Evolutionary conservation across 345 rosid genomes (phyloP).

Genomic region (Ceriops decandra): DNA sequence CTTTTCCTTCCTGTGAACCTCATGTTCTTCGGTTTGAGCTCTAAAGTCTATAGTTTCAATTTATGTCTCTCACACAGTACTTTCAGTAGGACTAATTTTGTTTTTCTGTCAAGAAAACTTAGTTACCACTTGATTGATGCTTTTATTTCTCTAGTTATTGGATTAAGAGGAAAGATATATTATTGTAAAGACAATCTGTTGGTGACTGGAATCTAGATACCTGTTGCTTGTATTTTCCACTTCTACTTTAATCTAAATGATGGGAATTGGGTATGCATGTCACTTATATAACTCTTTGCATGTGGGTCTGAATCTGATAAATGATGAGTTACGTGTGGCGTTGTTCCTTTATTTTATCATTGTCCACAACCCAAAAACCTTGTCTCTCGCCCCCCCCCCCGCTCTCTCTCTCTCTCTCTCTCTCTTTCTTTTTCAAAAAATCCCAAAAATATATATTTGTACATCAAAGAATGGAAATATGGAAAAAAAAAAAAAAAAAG

Average conservation of each 20-base stretch:
- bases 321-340: too few species aligned
- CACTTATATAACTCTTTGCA: too few species aligned
- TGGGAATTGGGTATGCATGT: not conserved
- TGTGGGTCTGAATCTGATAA: too few species aligned
- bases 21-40: conserved; percentile 8
- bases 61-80: not conserved
- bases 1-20: conserved; percentile 12
- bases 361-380: too few species aligned
- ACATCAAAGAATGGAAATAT: too few species aligned
- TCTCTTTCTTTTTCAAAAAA: too few species aligned
- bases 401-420: too few species aligned
- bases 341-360: too few species aligned
- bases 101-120: conserved; percentile 1
- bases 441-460: too few species aligned
- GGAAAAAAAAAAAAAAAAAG: too few species aligned
- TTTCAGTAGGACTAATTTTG: not conserved
- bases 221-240: conserved; percentile 1
- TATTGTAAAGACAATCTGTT: not conserved
- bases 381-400: too few species aligned
- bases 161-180: not conserved
- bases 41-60: not conserved
- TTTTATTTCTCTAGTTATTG: not conserved
- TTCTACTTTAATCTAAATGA: not conserved
- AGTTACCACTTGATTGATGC: not conserved
- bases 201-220: not conserved